Evolutionary conservation across 345 rosid genomes (phyloP).

Genomic region (Aquilaria malaccensis): DNA sequence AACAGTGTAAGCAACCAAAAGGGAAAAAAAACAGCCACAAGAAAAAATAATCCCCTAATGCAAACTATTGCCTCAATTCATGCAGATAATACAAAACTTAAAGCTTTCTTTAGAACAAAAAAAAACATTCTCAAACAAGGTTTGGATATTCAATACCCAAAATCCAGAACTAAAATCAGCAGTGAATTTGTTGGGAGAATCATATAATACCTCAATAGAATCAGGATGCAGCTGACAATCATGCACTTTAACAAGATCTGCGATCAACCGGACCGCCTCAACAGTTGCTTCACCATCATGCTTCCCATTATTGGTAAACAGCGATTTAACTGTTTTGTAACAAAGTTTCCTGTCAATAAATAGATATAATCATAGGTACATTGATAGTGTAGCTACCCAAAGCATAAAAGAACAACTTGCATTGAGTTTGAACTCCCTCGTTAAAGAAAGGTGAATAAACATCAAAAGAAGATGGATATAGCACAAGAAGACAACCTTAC

Average conservation of each 20-base stretch:
- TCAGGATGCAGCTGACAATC: conserved; percentile 92
- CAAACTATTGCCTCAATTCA: too few species aligned
- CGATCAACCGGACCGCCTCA: conserved; percentile 75
- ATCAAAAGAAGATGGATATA: conserved; percentile 10
- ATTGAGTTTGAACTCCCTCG: background rate
- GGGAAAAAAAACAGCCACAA: too few species aligned
- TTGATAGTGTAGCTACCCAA: conserved; percentile 7
- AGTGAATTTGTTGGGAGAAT: background rate
- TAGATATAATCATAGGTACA: background rate
- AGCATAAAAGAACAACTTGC: background rate
- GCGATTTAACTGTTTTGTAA: conserved; percentile 63
- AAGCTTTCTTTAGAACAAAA: too few species aligned
- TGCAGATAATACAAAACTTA: too few species aligned
- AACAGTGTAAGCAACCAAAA: too few species aligned
- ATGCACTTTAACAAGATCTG: conserved; percentile 64
- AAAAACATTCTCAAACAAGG: too few species aligned
- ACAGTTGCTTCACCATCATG: conserved; percentile 85
- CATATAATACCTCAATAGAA: conserved; percentile 51
- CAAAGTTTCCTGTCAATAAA: conserved; percentile 65
- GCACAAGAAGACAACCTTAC: conserved; percentile 49
- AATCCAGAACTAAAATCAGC: background rate
- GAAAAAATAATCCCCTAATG: too few species aligned
- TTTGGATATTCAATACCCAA: too few species aligned
- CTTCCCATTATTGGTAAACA: conserved; percentile 77
- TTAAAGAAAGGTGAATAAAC: background rate